Evolutionary conservation across 495 filamentous ascomycete genomes (phyloP).

Genomic region (Talaromyces stipitatus): DNA sequence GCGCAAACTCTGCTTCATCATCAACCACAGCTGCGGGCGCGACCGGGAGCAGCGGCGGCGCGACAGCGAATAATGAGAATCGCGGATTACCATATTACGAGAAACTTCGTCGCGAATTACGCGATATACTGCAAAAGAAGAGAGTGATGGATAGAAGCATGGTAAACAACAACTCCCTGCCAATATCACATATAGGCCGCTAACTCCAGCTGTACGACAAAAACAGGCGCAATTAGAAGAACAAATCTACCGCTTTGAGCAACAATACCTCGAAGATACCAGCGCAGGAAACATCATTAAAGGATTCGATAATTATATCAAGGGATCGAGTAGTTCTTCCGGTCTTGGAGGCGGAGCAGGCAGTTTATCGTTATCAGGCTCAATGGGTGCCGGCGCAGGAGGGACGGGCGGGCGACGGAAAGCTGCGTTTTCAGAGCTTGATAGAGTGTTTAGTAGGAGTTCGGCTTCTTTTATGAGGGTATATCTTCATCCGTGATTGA

Average conservation of each 20-base stretch:
- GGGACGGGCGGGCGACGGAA: constrained; percentile 28
- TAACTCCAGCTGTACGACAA: no score
- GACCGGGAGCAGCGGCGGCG: constrained; percentile 13
- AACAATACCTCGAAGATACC: constrained; percentile 84
- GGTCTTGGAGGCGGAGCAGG: constrained; percentile 25
- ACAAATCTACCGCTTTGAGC: constrained; percentile 74
- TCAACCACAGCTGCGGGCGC: constrained; percentile 9
- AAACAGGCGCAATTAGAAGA: constrained; percentile 63
- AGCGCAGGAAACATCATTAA: constrained; percentile 90
- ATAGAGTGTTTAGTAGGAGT: constrained; percentile 45
- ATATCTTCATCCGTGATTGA: constrained; percentile 13
- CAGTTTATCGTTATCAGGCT: constrained; percentile 29
- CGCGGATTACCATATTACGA: constrained; percentile 63
- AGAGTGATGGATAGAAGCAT: constrained; percentile 58
- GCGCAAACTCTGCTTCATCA: constrained; percentile 21
- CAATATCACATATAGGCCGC: no score
- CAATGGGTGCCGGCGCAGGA: constrained; percentile 9
- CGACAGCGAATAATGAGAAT: constrained; percentile 18
- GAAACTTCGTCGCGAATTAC: constrained; percentile 60
- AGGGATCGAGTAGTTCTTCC: constrained; percentile 50
- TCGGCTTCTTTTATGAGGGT: constrained; percentile 46
- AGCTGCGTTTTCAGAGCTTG: constrained; percentile 37
- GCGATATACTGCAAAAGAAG: constrained; percentile 61
- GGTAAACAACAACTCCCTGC: constrained; percentile 28
- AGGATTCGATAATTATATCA: constrained; percentile 97